Conservation (phyloP, 495 filamentous ascomycete species). For the Halenospora varia region DNA sequence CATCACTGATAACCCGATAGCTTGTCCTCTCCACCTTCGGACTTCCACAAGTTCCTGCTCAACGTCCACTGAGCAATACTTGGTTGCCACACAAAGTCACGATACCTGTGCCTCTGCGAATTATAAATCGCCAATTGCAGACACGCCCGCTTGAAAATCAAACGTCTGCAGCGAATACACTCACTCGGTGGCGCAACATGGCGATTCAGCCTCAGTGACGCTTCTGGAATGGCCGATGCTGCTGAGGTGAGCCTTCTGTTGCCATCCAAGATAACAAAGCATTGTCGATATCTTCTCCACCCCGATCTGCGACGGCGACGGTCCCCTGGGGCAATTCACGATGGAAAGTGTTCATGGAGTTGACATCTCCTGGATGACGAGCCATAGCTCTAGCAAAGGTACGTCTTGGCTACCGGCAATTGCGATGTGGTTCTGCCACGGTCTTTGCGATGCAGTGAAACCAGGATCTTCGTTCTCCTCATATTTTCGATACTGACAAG, state of each 20-base stretch:
- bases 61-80: background rate
- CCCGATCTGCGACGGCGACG: background rate
- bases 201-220: background rate
- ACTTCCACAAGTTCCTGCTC: background rate
- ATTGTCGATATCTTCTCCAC: background rate
- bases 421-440: background rate
- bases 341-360: slow-evolving; percentile 65
- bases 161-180: background rate
- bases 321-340: background rate
- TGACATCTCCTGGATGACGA: slow-evolving; percentile 62
- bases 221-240: slow-evolving; percentile 4
- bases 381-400: slow-evolving; percentile 23
- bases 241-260: slow-evolving; percentile 2
- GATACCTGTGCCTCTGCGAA: background rate
- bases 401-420: background rate
- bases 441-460: background rate
- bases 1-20: too few relatives aligned
- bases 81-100: background rate
- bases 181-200: background rate
- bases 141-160: background rate
- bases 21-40: background rate
- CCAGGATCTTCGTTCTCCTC: slow-evolving; percentile 1
- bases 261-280: background rate
- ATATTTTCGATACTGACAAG: background rate
- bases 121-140: background rate